Evolutionary conservation across 2,329 filamentous ascomycete species (phyloP).

Genomic region (Cryphonectria japonica): DNA sequence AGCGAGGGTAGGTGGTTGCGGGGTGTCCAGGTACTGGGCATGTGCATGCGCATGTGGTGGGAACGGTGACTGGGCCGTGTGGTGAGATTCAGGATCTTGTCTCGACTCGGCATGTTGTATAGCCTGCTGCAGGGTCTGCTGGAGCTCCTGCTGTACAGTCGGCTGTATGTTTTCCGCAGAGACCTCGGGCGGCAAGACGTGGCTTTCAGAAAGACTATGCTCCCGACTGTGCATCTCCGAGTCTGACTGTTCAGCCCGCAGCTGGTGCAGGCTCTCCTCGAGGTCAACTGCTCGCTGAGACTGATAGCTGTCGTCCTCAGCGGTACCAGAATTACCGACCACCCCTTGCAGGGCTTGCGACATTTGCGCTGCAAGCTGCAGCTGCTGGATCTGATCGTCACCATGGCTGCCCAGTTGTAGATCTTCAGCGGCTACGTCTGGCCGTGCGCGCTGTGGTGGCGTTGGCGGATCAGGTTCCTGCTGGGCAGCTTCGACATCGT

Average conservation of each 20-base stretch:
- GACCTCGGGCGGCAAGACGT: constrained; percentile 40
- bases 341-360: constrained; percentile 58
- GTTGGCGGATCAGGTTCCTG: constrained; percentile 41
- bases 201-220: constrained; percentile 34
- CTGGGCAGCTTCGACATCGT: constrained; percentile 32
- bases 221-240: constrained; percentile 33
- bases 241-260: constrained; percentile 34
- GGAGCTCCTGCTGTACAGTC: constrained; percentile 39
- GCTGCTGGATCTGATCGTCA: constrained; percentile 33
- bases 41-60: constrained; percentile 32
- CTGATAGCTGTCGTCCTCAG: constrained; percentile 34
- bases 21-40: constrained; percentile 34
- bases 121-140: constrained; percentile 34
- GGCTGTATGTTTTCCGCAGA: constrained; percentile 43
- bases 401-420: constrained; percentile 59
- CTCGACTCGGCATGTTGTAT: constrained; percentile 34
- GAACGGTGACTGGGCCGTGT: constrained; percentile 34
- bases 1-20: constrained; percentile 35
- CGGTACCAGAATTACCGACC: constrained; percentile 52
- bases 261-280: constrained; percentile 27
- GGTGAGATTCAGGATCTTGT: constrained; percentile 30
- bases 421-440: constrained; percentile 55
- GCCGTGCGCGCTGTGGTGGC: constrained; percentile 47
- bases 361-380: constrained; percentile 62
- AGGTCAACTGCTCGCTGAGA: constrained; percentile 27